Conservation (phyloP, 176 grass and related monocot genomes). For the Themeda triandra region DNA sequence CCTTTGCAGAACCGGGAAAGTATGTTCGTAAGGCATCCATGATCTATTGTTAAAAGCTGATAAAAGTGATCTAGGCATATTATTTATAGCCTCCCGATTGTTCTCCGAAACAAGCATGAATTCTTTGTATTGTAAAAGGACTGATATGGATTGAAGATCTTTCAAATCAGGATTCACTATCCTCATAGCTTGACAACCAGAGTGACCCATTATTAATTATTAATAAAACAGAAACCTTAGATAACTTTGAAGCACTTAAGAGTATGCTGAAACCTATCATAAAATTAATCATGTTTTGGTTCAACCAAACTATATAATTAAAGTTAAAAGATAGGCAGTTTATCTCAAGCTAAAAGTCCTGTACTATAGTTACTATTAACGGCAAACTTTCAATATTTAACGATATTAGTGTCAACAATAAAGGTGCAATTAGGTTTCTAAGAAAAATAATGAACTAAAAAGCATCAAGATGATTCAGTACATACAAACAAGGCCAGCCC, state of each 20-base stretch:
- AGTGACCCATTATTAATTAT: conserved; percentile 69
- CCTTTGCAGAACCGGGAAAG: conserved; percentile 77
- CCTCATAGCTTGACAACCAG: conserved; percentile 74
- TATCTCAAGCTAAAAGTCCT: neutral
- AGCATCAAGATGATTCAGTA: neutral
- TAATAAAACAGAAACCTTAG: conserved; percentile 12
- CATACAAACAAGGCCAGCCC: conserved; percentile 80
- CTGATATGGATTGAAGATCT: conserved; percentile 78
- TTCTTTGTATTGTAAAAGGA: conserved; percentile 77
- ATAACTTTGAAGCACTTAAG: conserved; percentile 10
- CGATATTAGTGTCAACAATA: neutral
- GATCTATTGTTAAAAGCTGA: conserved; percentile 82
- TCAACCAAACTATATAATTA: neutral
- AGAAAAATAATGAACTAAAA: conserved; percentile 5
- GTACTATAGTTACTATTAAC: neutral
- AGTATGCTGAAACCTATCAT: neutral
- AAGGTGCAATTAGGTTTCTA: conserved; percentile 8
- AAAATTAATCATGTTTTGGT: neutral
- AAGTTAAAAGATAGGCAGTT: neutral
- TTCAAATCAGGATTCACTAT: conserved; percentile 76
- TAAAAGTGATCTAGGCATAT: too few relatives aligned
- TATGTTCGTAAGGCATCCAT: conserved; percentile 84
- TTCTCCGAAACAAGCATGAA: conserved; percentile 84
- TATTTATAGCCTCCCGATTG: conserved; percentile 75
- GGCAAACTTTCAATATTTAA: neutral